Base-by-base conservation (phyloP, 352 stramenopile genomes). In the Halophytophthora batemanensis region DNA sequence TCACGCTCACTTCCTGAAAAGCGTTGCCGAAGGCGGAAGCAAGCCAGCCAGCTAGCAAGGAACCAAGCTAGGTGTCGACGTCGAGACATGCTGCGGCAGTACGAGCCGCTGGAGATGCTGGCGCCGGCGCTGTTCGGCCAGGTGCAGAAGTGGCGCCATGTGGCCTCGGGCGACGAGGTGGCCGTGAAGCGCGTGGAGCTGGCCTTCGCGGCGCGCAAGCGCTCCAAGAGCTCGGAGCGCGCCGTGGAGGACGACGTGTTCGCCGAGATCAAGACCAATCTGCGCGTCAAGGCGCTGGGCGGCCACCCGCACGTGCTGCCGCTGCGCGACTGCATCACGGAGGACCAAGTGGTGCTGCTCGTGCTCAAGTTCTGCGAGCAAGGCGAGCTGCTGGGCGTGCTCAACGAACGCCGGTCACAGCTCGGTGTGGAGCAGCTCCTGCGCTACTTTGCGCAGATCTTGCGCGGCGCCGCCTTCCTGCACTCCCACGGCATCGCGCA, bases 171-270 rank as follows among this genome's bases (percentile, higher is more conserved):
- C 39, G 74, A 89, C 42, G 54, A 69, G 44, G 78, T 90, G 48
- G 83, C 82, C 17, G 65, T 90, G 58, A 94, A 94, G 71, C 80
- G 74, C 65, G 82, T 94, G 66, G 79, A 92, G 40, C 65, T 90
- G 23, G 53, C 44, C 18, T 75, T 63, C 33, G 80, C 78, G 1
- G 71, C 75, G 25, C 59, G 61, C 28, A 68, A 71, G 41, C 72
- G 73, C 43, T 74, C 70, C 39, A 74, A 82, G 50, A 71, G 70
- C 50, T 73, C 73, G 7, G 57, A 74, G 38, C 61, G 65, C 19
- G 44, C 37, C 14, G 74, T 90, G 25, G 71, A 89, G 4, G 83
- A 94, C 35, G 78, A 94, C 54, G 54, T 86, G 2, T 74, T 86
- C 41, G 66, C 69, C 1, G 83, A 94, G 47, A 64, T 89, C 42